Evolutionary conservation across 2,329 filamentous ascomycete species (phyloP), one percentile per base, ranked within the genome.

Genomic region (Talaromyces albobiverticillius): DNA sequence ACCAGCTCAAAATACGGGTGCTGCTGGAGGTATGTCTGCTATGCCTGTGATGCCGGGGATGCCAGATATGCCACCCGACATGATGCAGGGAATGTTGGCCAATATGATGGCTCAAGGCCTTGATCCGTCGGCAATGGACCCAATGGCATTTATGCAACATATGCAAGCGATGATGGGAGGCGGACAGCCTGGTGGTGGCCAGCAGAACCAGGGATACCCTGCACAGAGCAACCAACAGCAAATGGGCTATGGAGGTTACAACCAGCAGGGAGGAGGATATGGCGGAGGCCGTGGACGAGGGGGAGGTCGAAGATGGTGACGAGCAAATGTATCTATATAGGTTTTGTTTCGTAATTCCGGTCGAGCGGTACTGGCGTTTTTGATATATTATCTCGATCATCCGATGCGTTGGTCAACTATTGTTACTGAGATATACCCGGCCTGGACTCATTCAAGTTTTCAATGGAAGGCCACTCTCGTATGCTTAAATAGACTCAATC

Each of bases 61-160:
- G 71, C 76, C 78, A 22, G 77, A 79, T 49, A 78, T 80, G 67
- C 71, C 74, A 29, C 71, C 73, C 1, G 78, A 82, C 55, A 82
- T 83, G 75, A 81, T 83, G 78, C 79, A 82, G 69, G 76, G 79
- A 57, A 82, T 84, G 77, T 73, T 83, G 57, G 71, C 76, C 26
- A 73, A 76, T 60, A 80, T 82, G 73, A 78, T 79, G 69, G 69
- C 76, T 38, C 76, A 79, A 54, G 80, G 81, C 8, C 69, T 82
- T 53, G 78, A 82, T 59, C 79, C 79, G 2, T 72, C 72, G 7
- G 71, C 76, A 46, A 78, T 82, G 73, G 79, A 81, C 59, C 79
- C 80, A 5, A 73, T 75, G 62, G 69, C 74, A 20, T 81, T 83
- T 59, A 80, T 82, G 77, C 76, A 77, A 59, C 73, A 77, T 64